phyloP scores from a whole-genome alignment of 176 grass and related monocot species.

The Zoysia japonica region DNA sequence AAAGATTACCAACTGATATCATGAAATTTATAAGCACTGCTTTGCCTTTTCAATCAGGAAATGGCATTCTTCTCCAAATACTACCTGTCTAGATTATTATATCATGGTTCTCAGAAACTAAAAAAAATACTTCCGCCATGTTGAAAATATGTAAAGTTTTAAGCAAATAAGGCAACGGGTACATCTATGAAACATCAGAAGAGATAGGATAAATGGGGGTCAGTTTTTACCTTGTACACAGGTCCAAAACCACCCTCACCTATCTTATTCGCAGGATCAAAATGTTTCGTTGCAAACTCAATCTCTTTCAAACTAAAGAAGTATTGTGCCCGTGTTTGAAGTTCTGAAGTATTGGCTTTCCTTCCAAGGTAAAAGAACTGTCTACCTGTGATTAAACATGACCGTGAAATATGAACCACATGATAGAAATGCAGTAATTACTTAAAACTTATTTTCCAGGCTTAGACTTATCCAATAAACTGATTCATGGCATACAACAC shows the following conservation, averaged over 20 bases:
- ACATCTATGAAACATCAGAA: constrained; percentile 1
- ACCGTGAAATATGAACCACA: constrained; percentile 9
- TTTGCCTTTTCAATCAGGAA: neutral
- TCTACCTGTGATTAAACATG: constrained; percentile 39
- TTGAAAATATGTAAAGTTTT: neutral
- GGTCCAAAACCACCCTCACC: constrained; percentile 83
- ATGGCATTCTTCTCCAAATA: neutral
- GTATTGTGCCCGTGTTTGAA: constrained; percentile 66
- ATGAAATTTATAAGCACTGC: neutral
- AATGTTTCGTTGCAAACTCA: constrained; percentile 64
- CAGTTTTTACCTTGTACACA: constrained; percentile 71
- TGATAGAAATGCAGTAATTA: neutral
- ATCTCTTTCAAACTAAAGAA: constrained; percentile 78
- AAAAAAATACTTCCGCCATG: neutral
- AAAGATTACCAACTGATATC: neutral
- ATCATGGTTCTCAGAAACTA: neutral
- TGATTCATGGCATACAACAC: neutral
- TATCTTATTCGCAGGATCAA: constrained; percentile 78
- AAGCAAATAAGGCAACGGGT: neutral
- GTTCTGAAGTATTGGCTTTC: constrained; percentile 47
- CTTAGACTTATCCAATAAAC: neutral
- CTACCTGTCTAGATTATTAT: constrained; percentile 5
- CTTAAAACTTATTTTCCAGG: neutral
- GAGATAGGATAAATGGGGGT: constrained; percentile 4
- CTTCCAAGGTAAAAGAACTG: constrained; percentile 27